phyloP scores from a whole-genome alignment of 306 rosid species.

The Cucumis cinereus region DNA sequence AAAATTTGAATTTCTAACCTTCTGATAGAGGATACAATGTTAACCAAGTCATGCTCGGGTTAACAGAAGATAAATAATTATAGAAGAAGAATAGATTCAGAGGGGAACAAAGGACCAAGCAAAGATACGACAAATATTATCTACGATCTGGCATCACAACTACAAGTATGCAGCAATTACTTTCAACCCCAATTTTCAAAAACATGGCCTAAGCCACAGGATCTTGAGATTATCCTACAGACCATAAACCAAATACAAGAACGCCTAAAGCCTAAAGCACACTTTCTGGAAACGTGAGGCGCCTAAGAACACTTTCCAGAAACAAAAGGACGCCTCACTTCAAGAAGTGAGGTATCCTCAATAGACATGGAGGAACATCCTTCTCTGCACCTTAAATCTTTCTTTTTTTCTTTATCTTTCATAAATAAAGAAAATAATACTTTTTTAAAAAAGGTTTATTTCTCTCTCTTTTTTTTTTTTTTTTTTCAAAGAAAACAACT shows the following conservation, averaged over 20 bases:
- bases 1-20: not conserved
- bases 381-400: not conserved
- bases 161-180: not conserved
- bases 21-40: not conserved
- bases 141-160: not conserved
- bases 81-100: not conserved
- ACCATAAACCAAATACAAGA: not conserved
- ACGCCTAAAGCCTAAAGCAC: not conserved
- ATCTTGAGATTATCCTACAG: not conserved
- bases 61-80: not conserved
- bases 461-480: too few relatives aligned
- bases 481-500: too few relatives aligned
- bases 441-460: not conserved
- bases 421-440: not conserved
- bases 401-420: not conserved
- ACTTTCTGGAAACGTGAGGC: not conserved
- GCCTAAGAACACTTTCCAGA: not conserved
- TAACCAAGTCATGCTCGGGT: not conserved
- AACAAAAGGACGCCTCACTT: not conserved
- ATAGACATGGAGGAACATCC: not conserved
- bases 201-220: not conserved
- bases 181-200: not conserved
- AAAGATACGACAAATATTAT: not conserved
- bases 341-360: not conserved
- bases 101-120: not conserved